phyloP scores from a whole-genome alignment of 192 early-diverging fungal genomes.

The Rhizophlyctis rosea region DNA sequence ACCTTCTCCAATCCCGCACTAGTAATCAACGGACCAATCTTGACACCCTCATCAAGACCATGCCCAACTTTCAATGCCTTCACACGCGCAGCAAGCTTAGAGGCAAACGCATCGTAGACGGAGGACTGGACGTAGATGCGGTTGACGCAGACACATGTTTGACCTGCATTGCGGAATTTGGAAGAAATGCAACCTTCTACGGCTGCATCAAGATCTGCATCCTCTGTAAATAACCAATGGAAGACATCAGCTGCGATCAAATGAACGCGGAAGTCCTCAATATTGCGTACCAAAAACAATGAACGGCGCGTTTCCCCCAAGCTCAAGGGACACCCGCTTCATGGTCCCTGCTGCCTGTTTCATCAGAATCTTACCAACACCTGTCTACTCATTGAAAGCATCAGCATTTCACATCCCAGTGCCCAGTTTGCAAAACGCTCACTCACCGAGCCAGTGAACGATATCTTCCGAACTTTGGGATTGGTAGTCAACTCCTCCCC shows the following conservation, averaged over 20 bases:
- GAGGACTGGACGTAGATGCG: slow-evolving; percentile 40
- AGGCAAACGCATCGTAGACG: slow-evolving; percentile 39
- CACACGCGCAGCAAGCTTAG: slow-evolving; percentile 53
- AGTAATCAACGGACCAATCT: slow-evolving; percentile 83
- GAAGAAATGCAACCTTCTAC: slow-evolving; percentile 33
- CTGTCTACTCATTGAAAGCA: slow-evolving; percentile 33
- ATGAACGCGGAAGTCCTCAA: no score
- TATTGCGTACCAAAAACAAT: slow-evolving; percentile 49
- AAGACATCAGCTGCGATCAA: background rate
- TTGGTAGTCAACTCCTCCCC: slow-evolving; percentile 60
- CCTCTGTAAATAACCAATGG: slow-evolving; percentile 18
- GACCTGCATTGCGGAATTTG: slow-evolving; percentile 46
- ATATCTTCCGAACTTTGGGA: slow-evolving; percentile 62
- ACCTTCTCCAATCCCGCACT: slow-evolving; percentile 66
- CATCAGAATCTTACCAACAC: slow-evolving; percentile 65
- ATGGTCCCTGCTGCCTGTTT: slow-evolving; percentile 57
- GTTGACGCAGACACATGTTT: slow-evolving; percentile 44
- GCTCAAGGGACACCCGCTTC: slow-evolving; percentile 44
- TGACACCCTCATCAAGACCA: slow-evolving; percentile 60
- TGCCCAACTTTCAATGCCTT: slow-evolving; percentile 66
- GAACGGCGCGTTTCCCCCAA: slow-evolving; percentile 50
- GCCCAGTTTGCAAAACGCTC: slow-evolving; percentile 16
- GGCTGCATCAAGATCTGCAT: slow-evolving; percentile 41
- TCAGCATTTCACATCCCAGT: background rate
- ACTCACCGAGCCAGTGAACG: slow-evolving; percentile 74